Conservation (phyloP, 495 filamentous ascomycete species). For the Penicillium paradoxum region DNA sequence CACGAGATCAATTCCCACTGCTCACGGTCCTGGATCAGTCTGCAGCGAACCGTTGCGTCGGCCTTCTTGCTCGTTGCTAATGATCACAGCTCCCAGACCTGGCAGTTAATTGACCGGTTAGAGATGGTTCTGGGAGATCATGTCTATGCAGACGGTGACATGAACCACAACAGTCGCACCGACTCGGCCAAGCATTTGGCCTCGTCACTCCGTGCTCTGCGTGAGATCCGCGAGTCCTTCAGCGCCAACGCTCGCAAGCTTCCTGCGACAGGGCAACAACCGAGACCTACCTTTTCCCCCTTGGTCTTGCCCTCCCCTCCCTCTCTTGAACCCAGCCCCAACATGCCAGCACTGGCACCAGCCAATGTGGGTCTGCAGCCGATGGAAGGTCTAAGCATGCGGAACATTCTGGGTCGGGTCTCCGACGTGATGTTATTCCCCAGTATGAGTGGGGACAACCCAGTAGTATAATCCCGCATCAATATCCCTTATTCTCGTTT, state of each 20-base stretch:
- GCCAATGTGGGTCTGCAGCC: background rate
- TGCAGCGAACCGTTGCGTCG: conserved; percentile 44
- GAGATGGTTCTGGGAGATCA: conserved; percentile 40
- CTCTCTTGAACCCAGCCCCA: conserved; percentile 14
- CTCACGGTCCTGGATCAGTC: conserved; percentile 46
- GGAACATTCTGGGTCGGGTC: conserved; percentile 29
- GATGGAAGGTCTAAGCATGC: conserved; percentile 24
- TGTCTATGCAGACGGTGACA: conserved; percentile 33
- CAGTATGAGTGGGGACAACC: conserved; percentile 24
- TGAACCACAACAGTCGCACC: conserved; percentile 29
- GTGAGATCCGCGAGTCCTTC: conserved; percentile 36
- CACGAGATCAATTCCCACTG: conserved; percentile 37
- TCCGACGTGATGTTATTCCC: conserved; percentile 44
- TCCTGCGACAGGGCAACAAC: background rate
- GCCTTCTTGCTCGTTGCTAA: conserved; percentile 44
- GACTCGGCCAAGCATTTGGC: conserved; percentile 39
- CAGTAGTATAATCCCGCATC: conserved; percentile 1
- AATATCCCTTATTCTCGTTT: background rate
- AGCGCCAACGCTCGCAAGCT: conserved; percentile 18
- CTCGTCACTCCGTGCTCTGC: conserved; percentile 37
- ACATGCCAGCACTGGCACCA: conserved; percentile 7
- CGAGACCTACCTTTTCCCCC: conserved; percentile 12
- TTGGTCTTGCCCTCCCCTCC: conserved; percentile 25
- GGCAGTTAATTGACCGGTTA: conserved; percentile 36
- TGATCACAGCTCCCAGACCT: conserved; percentile 35